Evolutionary conservation across 2,329 filamentous ascomycete genomes (phyloP), one percentile per base, ranked within the genome.

Genomic region (Trichocomaceae sp.): DNA sequence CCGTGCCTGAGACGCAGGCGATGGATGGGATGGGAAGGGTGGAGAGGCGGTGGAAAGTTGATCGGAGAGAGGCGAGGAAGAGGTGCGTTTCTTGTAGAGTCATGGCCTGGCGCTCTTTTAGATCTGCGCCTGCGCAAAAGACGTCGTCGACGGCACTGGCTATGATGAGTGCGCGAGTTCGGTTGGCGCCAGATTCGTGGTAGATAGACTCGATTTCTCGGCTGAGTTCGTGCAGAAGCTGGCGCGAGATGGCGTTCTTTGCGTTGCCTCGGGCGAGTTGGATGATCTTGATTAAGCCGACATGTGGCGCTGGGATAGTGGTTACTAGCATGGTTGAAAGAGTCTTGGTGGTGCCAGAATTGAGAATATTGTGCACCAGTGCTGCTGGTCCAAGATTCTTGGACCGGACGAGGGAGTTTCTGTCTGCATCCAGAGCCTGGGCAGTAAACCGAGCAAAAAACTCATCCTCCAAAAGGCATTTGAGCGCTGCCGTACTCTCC

Each of bases 1-100:
- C 46, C 62, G 63, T 53, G 50, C 58, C 35, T n/a, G 52, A 54
- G n/a, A 54, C 45, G 26, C 52, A 54, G 26, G 52, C 52, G 23
- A 54, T 54, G 13, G 52, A 48, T n/a, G 44, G 52, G 45, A 54
- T 41, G 17, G 52, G 52, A 33, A 54, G 52, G 7, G 26, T n/a
- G 45, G 42, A 39, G 22, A 54, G 45, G 9, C 39, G 22, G n/a
- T 23, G 37, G 52, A 54, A 54, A 20, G 47, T 33, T 7, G 17
- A n/a, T 33, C 52, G 52, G 7, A 54, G 45, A 17, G 31, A 26
- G 3, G 45, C 19, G 23, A 54, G 37, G 45, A 54, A 54, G 17
- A 23, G 19, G 22, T 37, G 31, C 15, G 52, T 54, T 22, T 54
- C 52, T 29, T 29, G 0, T 6, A 22, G 44, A 9, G 20, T 50